Evolutionary conservation across 2,329 filamentous ascomycete species (phyloP), one percentile per base, ranked within the genome.

Genomic region (Lasiodiplodia sp.): DNA sequence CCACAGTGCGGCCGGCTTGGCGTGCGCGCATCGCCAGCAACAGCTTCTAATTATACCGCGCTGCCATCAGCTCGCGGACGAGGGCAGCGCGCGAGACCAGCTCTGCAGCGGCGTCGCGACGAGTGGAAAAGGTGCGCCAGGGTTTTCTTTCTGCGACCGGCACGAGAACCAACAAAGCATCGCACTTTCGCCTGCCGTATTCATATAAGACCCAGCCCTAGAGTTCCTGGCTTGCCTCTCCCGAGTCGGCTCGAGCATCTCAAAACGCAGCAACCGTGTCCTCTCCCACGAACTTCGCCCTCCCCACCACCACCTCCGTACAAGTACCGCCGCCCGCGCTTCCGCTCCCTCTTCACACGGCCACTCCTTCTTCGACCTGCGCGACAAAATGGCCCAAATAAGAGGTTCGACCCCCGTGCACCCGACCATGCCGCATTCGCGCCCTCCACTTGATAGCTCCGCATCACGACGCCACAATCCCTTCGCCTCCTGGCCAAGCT

Each of bases 391-490:
- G 69, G 47, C 56, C 53, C 66, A 51, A 44, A 67, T 67, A 56
- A 67, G 51, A 58, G 65, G 49, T 49, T 51, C 58, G 37, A 21
- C 31, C 28, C n/a, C 56, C 37, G 7, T 21, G 11, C 56, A 16
- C 51, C 40, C 66, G 47, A 23, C 53, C 44, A 31, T n/a, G n/a
- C 66, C 52, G 63, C 63, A 63, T n/a, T 38, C 52, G 58, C 57
- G 60, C 67, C 47, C 63, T 64, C 57, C 47, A 14, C 63, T 38
- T 55, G 18, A 44, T 56, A n/a, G 25, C 53, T 31, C 25, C 31
- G 49, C 40, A 44, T 12, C 53, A 55, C 18, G 21, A 56, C 63
- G 40, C 60, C 40, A 21, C 69, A 68, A 68, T 72, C 75, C 78
- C 58, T 25, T 44, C 47, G 40, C 58, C n/a, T 49, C 58, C 12